Conservation (phyloP, 805 yeast species). For the Saccharomycopsis oosterbeekiorum region DNA sequence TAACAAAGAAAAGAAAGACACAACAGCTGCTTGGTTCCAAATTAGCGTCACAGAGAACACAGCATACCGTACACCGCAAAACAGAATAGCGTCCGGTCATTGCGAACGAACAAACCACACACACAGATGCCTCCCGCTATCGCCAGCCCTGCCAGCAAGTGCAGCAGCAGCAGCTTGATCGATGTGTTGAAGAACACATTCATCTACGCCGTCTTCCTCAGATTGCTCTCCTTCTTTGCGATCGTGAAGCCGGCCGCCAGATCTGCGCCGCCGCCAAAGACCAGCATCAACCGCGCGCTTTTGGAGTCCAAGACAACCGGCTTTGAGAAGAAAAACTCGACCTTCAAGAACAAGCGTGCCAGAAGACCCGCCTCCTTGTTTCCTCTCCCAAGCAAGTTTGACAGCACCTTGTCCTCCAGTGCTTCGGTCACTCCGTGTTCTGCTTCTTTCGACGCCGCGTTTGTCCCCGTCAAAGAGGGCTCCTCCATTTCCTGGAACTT, state of each 20-base stretch:
- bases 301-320: not conserved
- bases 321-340: not conserved
- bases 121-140: no score
- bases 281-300: not conserved
- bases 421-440: conserved; percentile 17
- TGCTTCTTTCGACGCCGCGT: conserved; percentile 14
- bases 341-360: not conserved
- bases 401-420: not conserved
- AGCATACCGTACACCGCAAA: no score
- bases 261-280: not conserved
- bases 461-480: conserved; percentile 16
- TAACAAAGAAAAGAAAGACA: no score
- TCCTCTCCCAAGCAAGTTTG: conserved; percentile 8
- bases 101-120: no score
- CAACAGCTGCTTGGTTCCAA: no score
- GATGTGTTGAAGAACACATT: not conserved
- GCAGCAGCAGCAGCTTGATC: no score
- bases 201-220: not conserved
- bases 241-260: not conserved
- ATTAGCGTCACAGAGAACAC: no score
- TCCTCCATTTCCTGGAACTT: conserved; percentile 14
- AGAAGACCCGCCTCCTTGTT: conserved; percentile 8
- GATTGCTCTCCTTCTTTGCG: not conserved
- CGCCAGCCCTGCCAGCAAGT: no score
- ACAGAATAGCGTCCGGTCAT: no score